Evolutionary conservation across 2,329 filamentous ascomycete genomes (phyloP), one percentile per base, ranked within the genome.

Genomic region (Stromatinia cepivora): DNA sequence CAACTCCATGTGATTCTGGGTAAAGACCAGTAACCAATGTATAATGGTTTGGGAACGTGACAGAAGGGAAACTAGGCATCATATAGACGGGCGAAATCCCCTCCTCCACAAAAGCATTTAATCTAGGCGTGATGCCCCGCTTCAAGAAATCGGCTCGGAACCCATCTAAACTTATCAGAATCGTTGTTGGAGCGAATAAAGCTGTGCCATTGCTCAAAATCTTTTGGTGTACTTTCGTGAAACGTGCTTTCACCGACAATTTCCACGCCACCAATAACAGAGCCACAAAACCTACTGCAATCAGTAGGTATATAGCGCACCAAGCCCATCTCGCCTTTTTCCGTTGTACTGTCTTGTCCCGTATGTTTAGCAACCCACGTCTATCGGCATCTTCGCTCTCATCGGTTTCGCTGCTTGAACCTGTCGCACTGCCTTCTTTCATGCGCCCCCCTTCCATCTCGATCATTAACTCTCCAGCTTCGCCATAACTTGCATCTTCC

Each of bases 11-110:
- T 69, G 90, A 90, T 80, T 98, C 94, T 0, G 95, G 95, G 75
- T 98, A 93, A 36, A 98, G 81, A 0, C 95, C 95, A 0, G 95
- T 98, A 0, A 93, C 92, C 50, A 98, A 83, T 0, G 94, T 97
- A 79, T 94, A 97, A 79, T 98, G 95, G 75, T 98, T 94, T 17
- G 95, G 95, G 76, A 99, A 99, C 0, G 95, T 99, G 58, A 99
- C 92, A 31, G 92, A 97, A 0, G 95, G 95, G 74, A 99, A 99
- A 52, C 93, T 96, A 0, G 95, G 95, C 9, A 88, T 85, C 93
- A 99, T 97, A 80, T 94, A 97, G 73, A 88, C 86, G 3, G 95
- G 94, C 8, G 94, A 97, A 15, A 98, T 89, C 42, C 95, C 95
- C 73, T 93, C 88, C 71, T 87, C 86, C 71, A 97, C 84, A 73